These are phyloP conservation scores for Avena eriantha DNA, from an alignment of 176 grass and related monocot genomes.

Conservation along the genomic window DNA sequence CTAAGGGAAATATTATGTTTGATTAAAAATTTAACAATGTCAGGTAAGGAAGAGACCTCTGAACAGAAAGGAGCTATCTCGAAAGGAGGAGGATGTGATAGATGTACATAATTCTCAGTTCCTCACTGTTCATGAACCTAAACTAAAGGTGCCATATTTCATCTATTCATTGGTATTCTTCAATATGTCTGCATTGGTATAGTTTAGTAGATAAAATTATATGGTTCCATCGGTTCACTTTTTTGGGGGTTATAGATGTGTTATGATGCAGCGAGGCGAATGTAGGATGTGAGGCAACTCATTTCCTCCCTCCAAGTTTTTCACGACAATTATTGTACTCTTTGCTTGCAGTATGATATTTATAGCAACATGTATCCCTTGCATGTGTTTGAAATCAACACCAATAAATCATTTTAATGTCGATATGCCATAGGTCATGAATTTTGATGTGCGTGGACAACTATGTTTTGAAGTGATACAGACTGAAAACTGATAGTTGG, in stretches of 20 bases:
- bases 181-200: neutral
- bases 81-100: constrained; percentile 96
- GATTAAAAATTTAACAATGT: constrained; percentile 20
- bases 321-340: neutral
- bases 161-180: constrained; percentile 24
- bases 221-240: neutral
- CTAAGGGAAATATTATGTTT: neutral
- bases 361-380: constrained; percentile 25
- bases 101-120: constrained; percentile 68
- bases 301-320: constrained; percentile 29
- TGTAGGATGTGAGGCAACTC: neutral
- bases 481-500: neutral
- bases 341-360: neutral
- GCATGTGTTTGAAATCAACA: constrained; percentile 8
- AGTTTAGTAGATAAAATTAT: constrained; percentile 1
- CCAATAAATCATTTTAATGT: neutral
- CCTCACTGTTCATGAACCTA: constrained; percentile 87
- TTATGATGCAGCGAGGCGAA: constrained; percentile 18
- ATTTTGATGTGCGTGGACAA: constrained; percentile 10
- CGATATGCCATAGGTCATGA: constrained; percentile 15
- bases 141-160: constrained; percentile 77
- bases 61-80: constrained; percentile 90
- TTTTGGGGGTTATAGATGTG: neutral
- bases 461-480: constrained; percentile 37
- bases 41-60: constrained; percentile 97